Conservation (phyloP, 176 grass and related monocot species). For the Raddia distichophylla region DNA sequence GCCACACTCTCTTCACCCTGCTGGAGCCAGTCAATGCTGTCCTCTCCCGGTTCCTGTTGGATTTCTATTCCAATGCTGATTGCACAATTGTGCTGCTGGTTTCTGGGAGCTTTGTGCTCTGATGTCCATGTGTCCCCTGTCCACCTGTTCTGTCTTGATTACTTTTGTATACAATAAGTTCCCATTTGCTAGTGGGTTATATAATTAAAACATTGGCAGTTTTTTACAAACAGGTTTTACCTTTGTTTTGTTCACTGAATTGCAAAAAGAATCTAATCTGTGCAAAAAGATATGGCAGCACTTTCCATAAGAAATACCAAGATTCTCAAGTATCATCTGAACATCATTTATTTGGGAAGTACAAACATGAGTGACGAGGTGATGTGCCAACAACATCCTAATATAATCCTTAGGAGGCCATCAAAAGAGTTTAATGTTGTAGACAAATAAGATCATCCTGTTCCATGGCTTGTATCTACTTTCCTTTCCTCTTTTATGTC, state of each 20-base stretch:
- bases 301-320: too few species aligned
- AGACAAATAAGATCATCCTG: not conserved
- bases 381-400: not conserved
- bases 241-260: not conserved
- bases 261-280: conserved; percentile 7
- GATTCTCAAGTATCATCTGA: not conserved
- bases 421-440: not conserved
- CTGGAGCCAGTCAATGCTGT: too few species aligned
- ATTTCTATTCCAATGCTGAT: too few species aligned
- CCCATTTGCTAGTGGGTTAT: not conserved
- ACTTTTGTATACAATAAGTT: not conserved
- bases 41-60: too few species aligned
- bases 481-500: not conserved
- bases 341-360: not conserved
- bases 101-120: too few species aligned
- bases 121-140: too few species aligned
- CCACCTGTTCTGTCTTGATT: not conserved
- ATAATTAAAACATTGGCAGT: not conserved
- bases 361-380: too few species aligned
- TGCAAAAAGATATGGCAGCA: too few species aligned
- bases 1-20: too few species aligned
- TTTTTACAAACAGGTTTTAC: not conserved
- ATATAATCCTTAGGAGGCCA: not conserved
- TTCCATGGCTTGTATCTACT: not conserved
- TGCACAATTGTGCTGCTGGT: too few species aligned